phyloP scores from a whole-genome alignment of 306 rosid genomes.

The Quercus wislizeni region DNA sequence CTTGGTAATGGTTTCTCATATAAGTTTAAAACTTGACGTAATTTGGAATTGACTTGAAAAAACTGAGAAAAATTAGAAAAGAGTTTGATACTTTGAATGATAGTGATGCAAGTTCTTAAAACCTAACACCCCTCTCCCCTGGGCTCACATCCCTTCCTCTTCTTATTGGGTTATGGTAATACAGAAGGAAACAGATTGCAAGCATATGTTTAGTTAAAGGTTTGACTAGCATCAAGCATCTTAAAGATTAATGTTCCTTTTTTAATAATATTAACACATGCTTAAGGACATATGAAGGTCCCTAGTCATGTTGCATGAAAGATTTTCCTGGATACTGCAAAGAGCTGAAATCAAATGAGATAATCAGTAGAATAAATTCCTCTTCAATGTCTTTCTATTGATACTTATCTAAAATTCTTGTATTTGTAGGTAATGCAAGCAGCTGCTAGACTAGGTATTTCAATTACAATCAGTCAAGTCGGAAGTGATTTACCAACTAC shows the following conservation, averaged over 20 bases:
- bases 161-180: not conserved
- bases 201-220: not conserved
- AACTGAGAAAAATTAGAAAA: not conserved
- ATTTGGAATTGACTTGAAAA: not conserved
- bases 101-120: not conserved
- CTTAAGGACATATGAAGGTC: not conserved
- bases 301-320: not conserved
- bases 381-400: slow-evolving; percentile 5
- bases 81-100: not conserved
- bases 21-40: not conserved
- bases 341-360: slow-evolving; percentile 5
- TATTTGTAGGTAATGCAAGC: slow-evolving; percentile 67
- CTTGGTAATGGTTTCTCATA: not conserved
- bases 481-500: slow-evolving; percentile 58
- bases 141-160: not conserved
- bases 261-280: not conserved
- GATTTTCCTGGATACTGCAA: not conserved
- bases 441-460: slow-evolving; percentile 79
- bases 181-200: not conserved
- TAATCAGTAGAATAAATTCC: slow-evolving; percentile 2
- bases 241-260: not conserved
- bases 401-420: slow-evolving; percentile 11
- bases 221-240: not conserved
- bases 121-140: not conserved
- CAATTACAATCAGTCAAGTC: slow-evolving; percentile 66